Conservation (phyloP, 352 stramenopile genomes). For the Globisporangium takayamanum region DNA sequence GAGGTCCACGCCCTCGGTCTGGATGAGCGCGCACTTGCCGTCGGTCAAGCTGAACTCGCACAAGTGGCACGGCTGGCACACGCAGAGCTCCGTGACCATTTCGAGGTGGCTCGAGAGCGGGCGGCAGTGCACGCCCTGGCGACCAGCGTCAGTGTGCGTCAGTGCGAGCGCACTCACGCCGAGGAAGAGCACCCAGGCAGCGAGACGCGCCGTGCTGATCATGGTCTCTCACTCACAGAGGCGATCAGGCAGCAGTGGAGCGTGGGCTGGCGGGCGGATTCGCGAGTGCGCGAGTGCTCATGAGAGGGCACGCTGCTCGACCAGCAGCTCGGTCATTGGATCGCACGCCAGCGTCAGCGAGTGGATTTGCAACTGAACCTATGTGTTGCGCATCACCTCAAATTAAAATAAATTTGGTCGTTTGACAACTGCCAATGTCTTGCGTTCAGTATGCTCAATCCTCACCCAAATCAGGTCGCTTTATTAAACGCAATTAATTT, state of each 20-base stretch:
- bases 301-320: neutral
- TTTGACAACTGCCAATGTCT: too few relatives aligned
- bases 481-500: too few relatives aligned
- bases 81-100: conserved; percentile 20
- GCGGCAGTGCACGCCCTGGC: conserved; percentile 14
- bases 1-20: conserved; percentile 9
- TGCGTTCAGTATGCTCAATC: too few relatives aligned
- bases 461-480: too few relatives aligned
- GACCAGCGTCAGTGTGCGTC: neutral
- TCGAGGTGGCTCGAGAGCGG: conserved; percentile 14
- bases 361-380: too few relatives aligned
- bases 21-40: conserved; percentile 19
- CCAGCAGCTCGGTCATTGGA: neutral
- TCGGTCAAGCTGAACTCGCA: conserved; percentile 24
- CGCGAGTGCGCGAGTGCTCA: neutral
- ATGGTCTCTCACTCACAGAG: neutral
- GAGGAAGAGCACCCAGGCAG: neutral
- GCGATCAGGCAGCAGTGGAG: too few relatives aligned
- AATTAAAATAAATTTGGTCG: too few relatives aligned
- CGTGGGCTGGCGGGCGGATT: neutral
- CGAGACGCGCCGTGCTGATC: conserved; percentile 2
- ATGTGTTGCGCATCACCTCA: too few relatives aligned
- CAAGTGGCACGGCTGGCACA: conserved; percentile 34
- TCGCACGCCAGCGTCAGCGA: too few relatives aligned
- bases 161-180: conserved; percentile 1